These are phyloP conservation scores for Chlamydomonas applanata DNA, from an alignment of 139 green algal species.

Conservation along the genomic window DNA sequence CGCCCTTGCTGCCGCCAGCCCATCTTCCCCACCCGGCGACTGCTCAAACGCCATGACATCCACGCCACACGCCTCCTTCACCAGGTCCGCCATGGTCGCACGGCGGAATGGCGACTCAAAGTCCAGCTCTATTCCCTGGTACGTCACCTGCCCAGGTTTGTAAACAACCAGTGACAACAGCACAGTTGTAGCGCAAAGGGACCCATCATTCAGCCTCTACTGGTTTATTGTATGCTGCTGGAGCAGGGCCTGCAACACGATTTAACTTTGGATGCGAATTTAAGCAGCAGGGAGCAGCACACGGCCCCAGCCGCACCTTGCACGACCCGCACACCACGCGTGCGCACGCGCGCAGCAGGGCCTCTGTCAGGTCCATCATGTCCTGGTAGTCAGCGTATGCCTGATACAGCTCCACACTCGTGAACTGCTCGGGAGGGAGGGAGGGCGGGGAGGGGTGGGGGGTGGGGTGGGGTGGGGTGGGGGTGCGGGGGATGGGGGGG, in stretches of 20 bases:
- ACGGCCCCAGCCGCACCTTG: conserved; percentile 10
- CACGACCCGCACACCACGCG: conserved; percentile 25
- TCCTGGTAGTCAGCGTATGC: conserved; percentile 95
- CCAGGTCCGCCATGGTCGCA: conserved; percentile 88
- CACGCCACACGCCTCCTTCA: conserved; percentile 36
- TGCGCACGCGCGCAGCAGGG: conserved; percentile 69
- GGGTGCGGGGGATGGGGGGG: too few relatives aligned
- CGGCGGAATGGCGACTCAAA: conserved; percentile 82
- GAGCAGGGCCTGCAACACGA: not conserved
- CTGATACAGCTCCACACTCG: conserved; percentile 92
- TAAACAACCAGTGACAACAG: not conserved
- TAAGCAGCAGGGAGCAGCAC: not conserved
- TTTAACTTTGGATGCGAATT: too few relatives aligned
- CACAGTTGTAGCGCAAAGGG: too few relatives aligned
- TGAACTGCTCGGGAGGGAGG: conserved; percentile 85
- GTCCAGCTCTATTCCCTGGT: conserved; percentile 82
- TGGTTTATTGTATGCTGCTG: too few relatives aligned
- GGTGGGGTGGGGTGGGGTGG: too few relatives aligned
- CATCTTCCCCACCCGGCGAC: conserved; percentile 6
- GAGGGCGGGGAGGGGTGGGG: too few relatives aligned
- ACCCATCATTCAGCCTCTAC: too few relatives aligned
- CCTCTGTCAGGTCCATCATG: conserved; percentile 97
- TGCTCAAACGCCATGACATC: conserved; percentile 3
- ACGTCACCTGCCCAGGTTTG: conserved; percentile 46
- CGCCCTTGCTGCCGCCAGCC: conserved; percentile 42